Base-by-base conservation (phyloP, 371 early-diverging fungal genomes). In the Mortierella sp. region DNA sequence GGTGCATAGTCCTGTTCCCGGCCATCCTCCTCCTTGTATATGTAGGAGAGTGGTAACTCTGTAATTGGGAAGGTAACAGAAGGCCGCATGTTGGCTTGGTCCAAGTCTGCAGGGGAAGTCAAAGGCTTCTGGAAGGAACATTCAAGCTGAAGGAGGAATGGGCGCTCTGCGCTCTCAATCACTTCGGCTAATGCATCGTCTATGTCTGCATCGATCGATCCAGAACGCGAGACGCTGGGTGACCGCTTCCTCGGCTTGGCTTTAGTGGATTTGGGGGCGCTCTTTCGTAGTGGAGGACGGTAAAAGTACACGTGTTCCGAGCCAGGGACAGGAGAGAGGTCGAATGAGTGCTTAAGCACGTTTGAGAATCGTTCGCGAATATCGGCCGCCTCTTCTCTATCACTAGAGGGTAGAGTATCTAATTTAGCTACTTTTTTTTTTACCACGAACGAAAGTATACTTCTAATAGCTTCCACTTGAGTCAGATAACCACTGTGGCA, bases 131-230 rank as follows among this genome's bases (percentile, higher is more conserved):
- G 76, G 60, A 93, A 86, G 0, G 85, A 85, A 59, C 89, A 90
- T 61, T 94, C 93, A 0, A 91, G 66, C n/a, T 90, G 88, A 23
- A 91, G 69, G 57, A 90, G 89, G 0, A 91, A 73, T 0, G 92
- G 90, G 37, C 84, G 83, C 55, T 91, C 89, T 0, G 89, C 89
- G 64, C 84, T 86, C 7, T 83, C 83, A 16, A 87, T 85, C 15
- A 89, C 82, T 46, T 91, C 89, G 1, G 85, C 81, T 16, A 89
- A 60, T 3, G 77, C 82, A 45, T 83, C 84, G 18, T 85, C 82
- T 44, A 83, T 82, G 19, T 86, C 85, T 0, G 83, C 83, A 21
- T 79, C 79, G 3, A 85, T 76, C 1, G 80, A 74, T 44, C 80
- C 80, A 4, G 66, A 55, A 6, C 80, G 70, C 1, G 80, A 80